Percentiles rank a stretch among this genome's conserved stretches.
phyloP scores from a whole-genome alignment of 139 green algal genomes.

The Closterium sp. region DNA sequence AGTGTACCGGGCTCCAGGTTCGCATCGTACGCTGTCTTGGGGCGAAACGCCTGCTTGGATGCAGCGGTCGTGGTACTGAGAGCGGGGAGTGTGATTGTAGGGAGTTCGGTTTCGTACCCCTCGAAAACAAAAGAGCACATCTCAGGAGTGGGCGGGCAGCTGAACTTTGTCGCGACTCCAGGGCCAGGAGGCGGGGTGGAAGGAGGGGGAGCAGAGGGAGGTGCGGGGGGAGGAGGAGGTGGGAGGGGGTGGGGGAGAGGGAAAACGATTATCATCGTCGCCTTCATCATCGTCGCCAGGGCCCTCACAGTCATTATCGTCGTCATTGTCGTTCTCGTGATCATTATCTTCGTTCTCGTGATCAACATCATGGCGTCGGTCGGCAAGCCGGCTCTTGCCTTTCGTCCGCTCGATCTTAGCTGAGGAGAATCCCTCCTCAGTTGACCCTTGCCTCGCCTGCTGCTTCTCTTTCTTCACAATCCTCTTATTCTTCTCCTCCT shows the following conservation, averaged over 20 bases:
- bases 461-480: neutral
- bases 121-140: neutral
- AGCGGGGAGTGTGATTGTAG: neutral
- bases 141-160: neutral
- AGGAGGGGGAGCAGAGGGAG: neutral
- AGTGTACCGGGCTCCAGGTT: neutral
- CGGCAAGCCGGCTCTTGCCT: neutral
- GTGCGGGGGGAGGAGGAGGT: neutral
- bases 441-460: neutral
- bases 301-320: neutral
- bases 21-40: neutral
- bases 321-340: neutral
- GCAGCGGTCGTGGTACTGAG: neutral
- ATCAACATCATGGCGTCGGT: neutral
- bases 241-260: neutral
- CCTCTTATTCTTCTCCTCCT: neutral
- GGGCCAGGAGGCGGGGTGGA: neutral
- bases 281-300: neutral
- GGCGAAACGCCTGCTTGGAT: neutral
- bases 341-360: neutral
- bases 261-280: neutral
- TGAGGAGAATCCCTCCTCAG: slow-evolving; percentile 4
- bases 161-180: neutral
- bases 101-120: neutral
- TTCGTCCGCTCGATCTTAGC: neutral